These are phyloP conservation scores for Microdochium trichocladiopsis DNA, from an alignment of 2,329 filamentous ascomycete genomes.

Conservation along the genomic window DNA sequence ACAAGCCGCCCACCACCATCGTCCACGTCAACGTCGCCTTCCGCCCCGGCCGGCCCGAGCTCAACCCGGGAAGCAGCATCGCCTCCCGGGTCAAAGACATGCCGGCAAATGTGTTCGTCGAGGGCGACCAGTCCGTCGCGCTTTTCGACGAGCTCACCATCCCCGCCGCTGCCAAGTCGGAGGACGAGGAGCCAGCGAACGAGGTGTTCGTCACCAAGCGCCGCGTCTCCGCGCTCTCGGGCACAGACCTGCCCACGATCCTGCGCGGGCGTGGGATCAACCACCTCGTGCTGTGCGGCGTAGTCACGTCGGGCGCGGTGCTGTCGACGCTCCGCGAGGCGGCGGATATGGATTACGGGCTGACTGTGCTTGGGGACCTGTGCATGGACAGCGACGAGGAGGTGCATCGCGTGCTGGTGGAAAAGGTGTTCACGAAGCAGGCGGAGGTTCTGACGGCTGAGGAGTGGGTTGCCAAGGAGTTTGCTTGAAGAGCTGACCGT, in stretches of 20 bases:
- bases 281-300: conserved; percentile 22
- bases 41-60: no score
- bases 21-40: no score
- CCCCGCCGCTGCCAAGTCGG: no score
- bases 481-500: no score
- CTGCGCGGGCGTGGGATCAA: conserved; percentile 18
- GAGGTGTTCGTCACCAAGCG: conserved; percentile 25
- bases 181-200: conserved; percentile 4
- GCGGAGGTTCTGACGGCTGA: conserved; percentile 14
- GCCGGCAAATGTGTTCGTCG: conserved; percentile 8
- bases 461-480: conserved; percentile 16
- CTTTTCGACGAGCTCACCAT: conserved; percentile 10
- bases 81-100: no score
- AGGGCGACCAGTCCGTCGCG: conserved; percentile 12
- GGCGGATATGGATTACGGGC: conserved; percentile 24
- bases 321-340: conserved; percentile 27
- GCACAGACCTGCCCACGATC: conserved; percentile 24
- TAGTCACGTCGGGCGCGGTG: conserved; percentile 26
- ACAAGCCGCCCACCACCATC: no score
- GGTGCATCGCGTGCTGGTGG: conserved; percentile 22
- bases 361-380: conserved; percentile 24
- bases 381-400: conserved; percentile 24
- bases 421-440: conserved; percentile 23
- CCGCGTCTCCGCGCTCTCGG: conserved; percentile 25
- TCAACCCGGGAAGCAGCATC: no score